Percentiles rank a stretch among this genome's conserved stretches.
Conservation (phyloP, 1,139 yeast genomes). For the Saccharomycopsis phalli region DNA sequence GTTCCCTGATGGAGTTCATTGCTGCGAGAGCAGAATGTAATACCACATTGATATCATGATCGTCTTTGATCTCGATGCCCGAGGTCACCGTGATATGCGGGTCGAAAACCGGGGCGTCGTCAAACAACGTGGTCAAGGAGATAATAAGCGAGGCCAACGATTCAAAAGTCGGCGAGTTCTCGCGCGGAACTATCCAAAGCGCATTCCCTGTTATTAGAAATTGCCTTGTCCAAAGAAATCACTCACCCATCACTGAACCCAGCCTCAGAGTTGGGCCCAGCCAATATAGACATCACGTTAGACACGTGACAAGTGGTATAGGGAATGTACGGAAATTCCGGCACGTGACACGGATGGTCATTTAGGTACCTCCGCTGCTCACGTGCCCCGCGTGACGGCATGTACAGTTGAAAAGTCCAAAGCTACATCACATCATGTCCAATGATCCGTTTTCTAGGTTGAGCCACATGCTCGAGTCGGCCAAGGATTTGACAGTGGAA, state of each 20-base stretch:
- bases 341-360: too few relatives aligned
- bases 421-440: background rate
- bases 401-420: too few relatives aligned
- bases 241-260: too few relatives aligned
- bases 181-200: slow-evolving; percentile 70
- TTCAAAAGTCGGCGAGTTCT: slow-evolving; percentile 45
- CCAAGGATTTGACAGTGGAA: slow-evolving; percentile 68
- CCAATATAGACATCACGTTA: too few relatives aligned
- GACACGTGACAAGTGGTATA: too few relatives aligned
- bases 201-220: slow-evolving; percentile 36
- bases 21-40: slow-evolving; percentile 64
- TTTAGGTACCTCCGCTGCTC: too few relatives aligned
- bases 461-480: slow-evolving; percentile 65
- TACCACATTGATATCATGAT: slow-evolving; percentile 50
- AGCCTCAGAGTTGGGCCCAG: too few relatives aligned
- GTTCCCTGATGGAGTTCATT: slow-evolving; percentile 31
- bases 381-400: too few relatives aligned
- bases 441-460: slow-evolving; percentile 43
- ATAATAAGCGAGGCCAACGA: slow-evolving; percentile 51
- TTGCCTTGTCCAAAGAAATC: too few relatives aligned
- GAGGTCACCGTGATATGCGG: slow-evolving; percentile 77
- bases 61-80: slow-evolving; percentile 40
- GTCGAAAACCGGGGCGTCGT: slow-evolving; percentile 57
- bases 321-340: too few relatives aligned
- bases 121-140: slow-evolving; percentile 61